These are phyloP conservation scores for Cyclotella baltica DNA, from an alignment of 108 stramenopile species.

Conservation along the genomic window DNA sequence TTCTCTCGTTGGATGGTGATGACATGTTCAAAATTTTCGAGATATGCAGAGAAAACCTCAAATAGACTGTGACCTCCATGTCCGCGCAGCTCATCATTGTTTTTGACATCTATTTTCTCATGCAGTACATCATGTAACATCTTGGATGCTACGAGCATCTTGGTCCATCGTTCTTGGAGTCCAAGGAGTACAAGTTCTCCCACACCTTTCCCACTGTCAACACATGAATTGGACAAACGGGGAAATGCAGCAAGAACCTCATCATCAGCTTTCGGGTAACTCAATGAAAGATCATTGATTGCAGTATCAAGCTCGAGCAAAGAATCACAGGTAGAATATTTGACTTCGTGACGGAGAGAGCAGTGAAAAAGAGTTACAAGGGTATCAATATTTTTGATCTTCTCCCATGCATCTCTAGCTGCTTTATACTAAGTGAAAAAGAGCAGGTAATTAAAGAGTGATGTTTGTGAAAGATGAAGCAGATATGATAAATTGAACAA, in stretches of 20 bases:
- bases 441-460: neutral
- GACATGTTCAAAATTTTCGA: constrained; percentile 43
- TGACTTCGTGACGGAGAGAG: constrained; percentile 33
- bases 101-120: neutral
- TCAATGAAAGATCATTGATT: constrained; percentile 36
- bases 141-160: constrained; percentile 38
- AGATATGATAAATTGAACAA: neutral
- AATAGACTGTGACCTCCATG: constrained; percentile 30
- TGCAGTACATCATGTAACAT: constrained; percentile 14
- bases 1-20: constrained; percentile 4
- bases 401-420: constrained; percentile 47
- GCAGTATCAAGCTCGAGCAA: constrained; percentile 51
- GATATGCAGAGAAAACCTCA: constrained; percentile 43
- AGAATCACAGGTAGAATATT: constrained; percentile 36
- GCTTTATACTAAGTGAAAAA: constrained; percentile 10
- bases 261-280: constrained; percentile 9
- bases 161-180: constrained; percentile 51
- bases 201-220: constrained; percentile 28
- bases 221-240: constrained; percentile 46
- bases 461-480: neutral
- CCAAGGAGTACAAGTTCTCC: constrained; percentile 38
- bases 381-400: constrained; percentile 37
- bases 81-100: neutral
- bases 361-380: constrained; percentile 52
- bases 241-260: constrained; percentile 42